Evolutionary conservation across 78 protist species (phyloP).

Genomic region (Dictyostelium firmibasis): DNA sequence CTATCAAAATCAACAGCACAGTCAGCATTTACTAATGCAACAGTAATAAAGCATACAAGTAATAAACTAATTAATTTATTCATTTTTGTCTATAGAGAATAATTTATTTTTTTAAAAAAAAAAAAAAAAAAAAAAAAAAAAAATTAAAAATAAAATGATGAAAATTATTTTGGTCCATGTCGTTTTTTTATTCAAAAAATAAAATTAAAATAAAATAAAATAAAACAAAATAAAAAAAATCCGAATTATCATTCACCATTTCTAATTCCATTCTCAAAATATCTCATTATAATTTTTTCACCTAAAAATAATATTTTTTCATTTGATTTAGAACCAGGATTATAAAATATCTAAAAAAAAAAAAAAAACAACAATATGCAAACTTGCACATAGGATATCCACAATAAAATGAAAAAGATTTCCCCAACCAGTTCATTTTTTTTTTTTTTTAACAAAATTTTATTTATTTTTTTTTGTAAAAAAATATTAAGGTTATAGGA

Average conservation of each 20-base stretch:
- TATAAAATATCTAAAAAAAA: neutral
- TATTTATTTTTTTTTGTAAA: too few species aligned
- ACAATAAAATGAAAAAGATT: too few species aligned
- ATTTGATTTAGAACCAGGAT: neutral
- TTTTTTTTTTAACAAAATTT: too few species aligned
- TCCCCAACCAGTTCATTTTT: too few species aligned
- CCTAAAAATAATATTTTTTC: too few species aligned
- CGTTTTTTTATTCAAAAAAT: neutral
- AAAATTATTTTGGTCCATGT: neutral
- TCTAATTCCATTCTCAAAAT: neutral
- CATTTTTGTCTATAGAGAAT: too few species aligned
- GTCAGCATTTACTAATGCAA: conserved; percentile 8
- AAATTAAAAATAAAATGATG: neutral
- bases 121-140: neutral
- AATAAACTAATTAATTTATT: neutral
- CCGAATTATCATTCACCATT: neutral
- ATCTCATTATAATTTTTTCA: neutral
- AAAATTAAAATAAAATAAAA: neutral
- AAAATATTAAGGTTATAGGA: neutral
- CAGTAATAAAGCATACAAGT: neutral
- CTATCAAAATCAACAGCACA: conserved; percentile 36
- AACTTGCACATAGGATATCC: too few species aligned
- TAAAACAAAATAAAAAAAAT: neutral
- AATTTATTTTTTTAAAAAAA: neutral
- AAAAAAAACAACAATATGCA: too few species aligned